Evolutionary conservation across 2,329 filamentous ascomycete species (phyloP).

Genomic region (Spiromastix sp.): DNA sequence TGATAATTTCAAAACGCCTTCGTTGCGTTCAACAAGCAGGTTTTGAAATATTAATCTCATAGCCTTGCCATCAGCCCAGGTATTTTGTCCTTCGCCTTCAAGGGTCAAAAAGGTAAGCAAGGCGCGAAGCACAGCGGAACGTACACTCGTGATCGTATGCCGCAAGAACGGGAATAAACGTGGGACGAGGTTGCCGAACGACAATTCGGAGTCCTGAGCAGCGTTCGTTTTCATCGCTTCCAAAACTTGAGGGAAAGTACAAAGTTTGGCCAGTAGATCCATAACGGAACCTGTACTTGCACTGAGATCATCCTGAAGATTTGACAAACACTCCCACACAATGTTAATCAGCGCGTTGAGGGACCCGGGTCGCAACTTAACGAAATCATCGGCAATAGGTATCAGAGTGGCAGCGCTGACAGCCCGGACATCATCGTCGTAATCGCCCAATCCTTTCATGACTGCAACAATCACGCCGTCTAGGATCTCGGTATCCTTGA

Average conservation of each 20-base stretch:
- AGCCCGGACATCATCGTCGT: constrained; percentile 89
- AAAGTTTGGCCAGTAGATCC: constrained; percentile 92
- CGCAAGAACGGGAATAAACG: constrained; percentile 91
- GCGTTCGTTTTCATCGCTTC: constrained; percentile 91
- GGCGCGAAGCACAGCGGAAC: constrained; percentile 84
- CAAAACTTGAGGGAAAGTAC: constrained; percentile 84
- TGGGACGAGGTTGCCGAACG: constrained; percentile 85
- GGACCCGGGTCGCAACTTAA: constrained; percentile 67
- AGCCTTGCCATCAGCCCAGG: constrained; percentile 86
- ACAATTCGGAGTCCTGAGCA: constrained; percentile 69
- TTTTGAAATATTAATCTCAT: constrained; percentile 90
- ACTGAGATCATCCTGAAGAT: constrained; percentile 92
- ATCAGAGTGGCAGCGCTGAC: constrained; percentile 96
- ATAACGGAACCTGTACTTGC: constrained; percentile 97
- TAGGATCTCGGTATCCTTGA: constrained; percentile 74
- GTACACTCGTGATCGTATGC: constrained; percentile 93
- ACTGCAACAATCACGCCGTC: constrained; percentile 87
- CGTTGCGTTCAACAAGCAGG: constrained; percentile 82
- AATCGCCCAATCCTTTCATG: constrained; percentile 86
- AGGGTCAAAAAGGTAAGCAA: constrained; percentile 87
- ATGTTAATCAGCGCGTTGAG: constrained; percentile 80
- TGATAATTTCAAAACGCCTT: constrained; percentile 69
- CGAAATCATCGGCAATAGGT: constrained; percentile 91
- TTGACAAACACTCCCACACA: constrained; percentile 94
- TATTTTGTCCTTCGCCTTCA: constrained; percentile 65